Conservation (phyloP, 148 eudicot species). For the Nepenthes mirabilis region DNA sequence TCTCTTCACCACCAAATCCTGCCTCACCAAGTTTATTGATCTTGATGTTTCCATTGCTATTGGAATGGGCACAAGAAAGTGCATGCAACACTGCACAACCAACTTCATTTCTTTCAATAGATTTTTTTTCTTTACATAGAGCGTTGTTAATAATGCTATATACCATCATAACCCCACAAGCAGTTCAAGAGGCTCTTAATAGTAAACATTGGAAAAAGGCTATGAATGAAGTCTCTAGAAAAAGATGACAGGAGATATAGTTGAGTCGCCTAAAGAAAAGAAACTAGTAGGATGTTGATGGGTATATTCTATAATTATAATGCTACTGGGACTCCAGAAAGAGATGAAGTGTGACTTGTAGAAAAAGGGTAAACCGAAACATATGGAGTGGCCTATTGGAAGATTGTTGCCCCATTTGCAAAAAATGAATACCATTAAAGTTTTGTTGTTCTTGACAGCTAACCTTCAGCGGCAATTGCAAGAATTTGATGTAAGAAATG, state of each 20-base stretch:
- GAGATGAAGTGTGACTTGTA: background rate
- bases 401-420: background rate
- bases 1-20: too few relatives aligned
- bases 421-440: background rate
- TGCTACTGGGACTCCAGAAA: background rate
- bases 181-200: background rate
- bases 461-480: background rate
- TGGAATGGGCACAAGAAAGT: background rate
- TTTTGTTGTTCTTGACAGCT: background rate
- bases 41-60: background rate
- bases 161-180: background rate
- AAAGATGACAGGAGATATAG: background rate
- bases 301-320: background rate
- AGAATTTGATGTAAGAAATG: background rate
- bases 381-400: background rate
- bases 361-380: background rate
- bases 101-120: background rate
- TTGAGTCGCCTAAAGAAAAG: background rate
- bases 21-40: too few relatives aligned
- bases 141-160: constrained; percentile 5
- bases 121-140: constrained; percentile 2
- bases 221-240: background rate
- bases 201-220: background rate
- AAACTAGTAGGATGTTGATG: background rate
- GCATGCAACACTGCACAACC: background rate